Conservation (phyloP, 208 protist species). For the Leishmania amazonensis region DNA sequence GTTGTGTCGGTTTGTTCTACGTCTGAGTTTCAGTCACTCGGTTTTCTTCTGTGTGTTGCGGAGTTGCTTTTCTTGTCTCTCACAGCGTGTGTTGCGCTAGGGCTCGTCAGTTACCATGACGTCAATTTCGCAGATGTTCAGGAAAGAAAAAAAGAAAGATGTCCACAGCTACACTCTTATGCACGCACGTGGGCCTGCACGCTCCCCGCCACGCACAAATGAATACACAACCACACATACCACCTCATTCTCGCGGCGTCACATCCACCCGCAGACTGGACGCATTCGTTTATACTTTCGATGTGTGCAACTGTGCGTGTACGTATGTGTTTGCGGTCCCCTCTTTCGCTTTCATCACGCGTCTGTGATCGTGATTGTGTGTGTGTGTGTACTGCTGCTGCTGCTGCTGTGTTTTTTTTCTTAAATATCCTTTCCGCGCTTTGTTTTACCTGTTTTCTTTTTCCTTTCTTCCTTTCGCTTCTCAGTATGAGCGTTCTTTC, state of each 20-base stretch:
- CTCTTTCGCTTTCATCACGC: neutral
- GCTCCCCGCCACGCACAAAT: neutral
- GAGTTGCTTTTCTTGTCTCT: neutral
- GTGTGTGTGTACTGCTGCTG: slow-evolving; percentile 1
- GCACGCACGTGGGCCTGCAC: neutral
- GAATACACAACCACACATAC: neutral
- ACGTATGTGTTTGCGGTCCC: neutral
- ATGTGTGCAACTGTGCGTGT: neutral
- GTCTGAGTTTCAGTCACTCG: neutral
- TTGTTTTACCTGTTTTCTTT: neutral
- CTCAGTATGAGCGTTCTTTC: neutral
- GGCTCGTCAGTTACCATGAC: neutral
- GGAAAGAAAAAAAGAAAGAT: neutral
- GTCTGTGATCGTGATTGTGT: neutral
- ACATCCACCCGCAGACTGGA: slow-evolving; percentile 2
- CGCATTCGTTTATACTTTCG: slow-evolving; percentile 3
- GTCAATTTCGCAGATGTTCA: neutral
- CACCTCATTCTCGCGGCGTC: neutral
- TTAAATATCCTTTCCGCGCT: neutral
- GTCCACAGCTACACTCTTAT: neutral
- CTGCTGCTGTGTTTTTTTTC: neutral
- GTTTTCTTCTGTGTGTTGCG: neutral
- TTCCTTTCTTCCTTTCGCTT: neutral
- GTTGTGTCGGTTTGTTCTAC: neutral
- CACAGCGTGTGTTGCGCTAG: neutral